Percentiles rank a stretch among this genome's conserved stretches.
Evolutionary conservation across 2,329 filamentous ascomycete genomes (phyloP).

Genomic region (Thielaviopsis euricoi): DNA sequence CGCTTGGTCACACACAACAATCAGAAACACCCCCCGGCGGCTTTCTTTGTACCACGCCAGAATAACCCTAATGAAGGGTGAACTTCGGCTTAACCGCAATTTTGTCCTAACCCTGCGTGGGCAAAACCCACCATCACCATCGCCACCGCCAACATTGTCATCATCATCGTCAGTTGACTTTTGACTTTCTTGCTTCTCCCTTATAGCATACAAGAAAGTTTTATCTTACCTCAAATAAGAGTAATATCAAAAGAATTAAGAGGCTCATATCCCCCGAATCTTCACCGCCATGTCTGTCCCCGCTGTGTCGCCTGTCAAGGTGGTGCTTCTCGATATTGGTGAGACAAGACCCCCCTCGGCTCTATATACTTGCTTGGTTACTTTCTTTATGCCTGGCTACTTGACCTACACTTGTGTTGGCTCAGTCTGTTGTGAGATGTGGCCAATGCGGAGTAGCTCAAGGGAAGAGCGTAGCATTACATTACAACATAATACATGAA

Average conservation of each 20-base stretch:
- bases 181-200: too few relatives aligned
- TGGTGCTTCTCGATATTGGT: constrained; percentile 43
- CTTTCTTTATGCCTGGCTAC: background rate
- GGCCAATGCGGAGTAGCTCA: background rate
- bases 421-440: background rate
- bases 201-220: too few relatives aligned
- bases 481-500: too few relatives aligned
- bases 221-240: too few relatives aligned
- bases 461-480: background rate
- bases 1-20: too few relatives aligned
- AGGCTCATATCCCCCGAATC: too few relatives aligned
- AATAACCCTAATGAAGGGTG: background rate
- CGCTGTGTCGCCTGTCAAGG: constrained; percentile 21
- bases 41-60: background rate
- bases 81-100: background rate
- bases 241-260: too few relatives aligned
- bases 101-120: background rate
- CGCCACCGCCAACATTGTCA: too few relatives aligned
- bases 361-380: background rate
- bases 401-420: background rate
- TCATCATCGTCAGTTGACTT: too few relatives aligned
- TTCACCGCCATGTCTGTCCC: background rate
- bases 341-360: constrained; percentile 18
- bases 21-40: too few relatives aligned
- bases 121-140: too few relatives aligned